Evolutionary conservation across 148 eudicot species (phyloP).

Genomic region (Gaultheria prostrata): DNA sequence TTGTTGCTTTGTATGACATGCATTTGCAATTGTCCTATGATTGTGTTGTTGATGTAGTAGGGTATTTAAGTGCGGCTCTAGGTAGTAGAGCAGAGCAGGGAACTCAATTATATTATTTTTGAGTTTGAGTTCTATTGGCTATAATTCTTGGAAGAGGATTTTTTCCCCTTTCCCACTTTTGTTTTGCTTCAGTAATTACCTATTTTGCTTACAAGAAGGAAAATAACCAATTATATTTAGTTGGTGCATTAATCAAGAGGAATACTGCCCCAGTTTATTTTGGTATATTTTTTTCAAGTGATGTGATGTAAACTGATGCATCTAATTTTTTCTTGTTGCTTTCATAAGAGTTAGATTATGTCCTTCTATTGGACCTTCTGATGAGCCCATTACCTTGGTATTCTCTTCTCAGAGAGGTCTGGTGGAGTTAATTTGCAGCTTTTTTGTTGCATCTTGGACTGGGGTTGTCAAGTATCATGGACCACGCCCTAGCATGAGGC

Average conservation of each 20-base stretch:
- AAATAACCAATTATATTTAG: neutral
- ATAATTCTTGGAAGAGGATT: neutral
- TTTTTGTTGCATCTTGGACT: slow-evolving; percentile 99
- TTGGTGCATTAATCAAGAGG: neutral
- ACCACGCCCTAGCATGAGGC: slow-evolving; percentile 89
- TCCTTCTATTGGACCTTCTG: neutral
- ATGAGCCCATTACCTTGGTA: neutral
- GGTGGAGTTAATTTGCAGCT: slow-evolving; percentile 94
- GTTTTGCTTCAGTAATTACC: neutral
- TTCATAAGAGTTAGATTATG: neutral
- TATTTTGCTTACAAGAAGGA: neutral
- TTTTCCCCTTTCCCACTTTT: neutral
- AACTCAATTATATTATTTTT: neutral
- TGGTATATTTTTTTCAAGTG: neutral
- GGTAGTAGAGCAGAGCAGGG: neutral
- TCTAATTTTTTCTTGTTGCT: neutral
- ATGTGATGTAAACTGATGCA: neutral
- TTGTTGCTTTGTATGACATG: neutral
- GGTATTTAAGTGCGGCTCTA: neutral
- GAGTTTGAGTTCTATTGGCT: neutral
- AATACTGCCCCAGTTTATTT: neutral
- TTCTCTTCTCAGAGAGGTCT: slow-evolving; percentile 62
- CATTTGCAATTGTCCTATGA: neutral
- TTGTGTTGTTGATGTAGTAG: neutral
- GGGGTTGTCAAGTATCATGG: slow-evolving; percentile 98